Percentiles rank a stretch among this genome's conserved stretches.
Evolutionary conservation across 1,284 basidiomycete genomes (phyloP).

Genomic region (Irpex lacteus): DNA sequence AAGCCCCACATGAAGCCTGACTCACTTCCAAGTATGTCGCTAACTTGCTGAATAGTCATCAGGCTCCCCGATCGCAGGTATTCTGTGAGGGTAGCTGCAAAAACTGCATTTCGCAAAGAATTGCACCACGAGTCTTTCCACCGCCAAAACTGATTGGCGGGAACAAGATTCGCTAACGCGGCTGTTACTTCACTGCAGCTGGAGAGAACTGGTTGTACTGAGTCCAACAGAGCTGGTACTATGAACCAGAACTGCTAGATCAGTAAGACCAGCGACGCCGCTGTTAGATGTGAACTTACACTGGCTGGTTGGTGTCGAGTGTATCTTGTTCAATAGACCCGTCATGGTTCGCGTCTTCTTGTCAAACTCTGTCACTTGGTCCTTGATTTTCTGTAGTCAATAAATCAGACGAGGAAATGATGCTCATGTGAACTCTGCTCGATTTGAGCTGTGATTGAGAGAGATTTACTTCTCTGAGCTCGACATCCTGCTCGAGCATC

Average conservation of each 20-base stretch:
- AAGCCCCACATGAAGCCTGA: slow-evolving; percentile 6
- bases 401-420: not conserved
- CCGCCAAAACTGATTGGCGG: slow-evolving; percentile 74
- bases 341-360: slow-evolving; percentile 66
- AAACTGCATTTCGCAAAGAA: slow-evolving; percentile 62
- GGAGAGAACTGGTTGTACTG: slow-evolving; percentile 50
- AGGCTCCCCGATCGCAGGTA: slow-evolving; percentile 64
- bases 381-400: slow-evolving; percentile 64
- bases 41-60: slow-evolving; percentile 52
- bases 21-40: slow-evolving; percentile 66
- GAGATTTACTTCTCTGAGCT: slow-evolving; percentile 46
- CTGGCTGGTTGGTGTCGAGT: slow-evolving; percentile 63
- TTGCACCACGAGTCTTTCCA: slow-evolving; percentile 80
- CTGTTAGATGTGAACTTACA: slow-evolving; percentile 37
- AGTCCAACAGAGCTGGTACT: slow-evolving; percentile 63
- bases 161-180: slow-evolving; percentile 53
- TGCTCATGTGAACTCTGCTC: not conserved
- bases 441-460: not conserved
- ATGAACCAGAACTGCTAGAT: slow-evolving; percentile 6
- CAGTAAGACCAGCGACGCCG: slow-evolving; percentile 10
- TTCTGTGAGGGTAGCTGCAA: slow-evolving; percentile 61
- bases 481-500: slow-evolving; percentile 50
- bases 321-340: slow-evolving; percentile 70
- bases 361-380: slow-evolving; percentile 69
- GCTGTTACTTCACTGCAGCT: slow-evolving; percentile 53